Evolutionary conservation across 83 land plant genomes (phyloP).

Genomic region (Picea abies): DNA sequence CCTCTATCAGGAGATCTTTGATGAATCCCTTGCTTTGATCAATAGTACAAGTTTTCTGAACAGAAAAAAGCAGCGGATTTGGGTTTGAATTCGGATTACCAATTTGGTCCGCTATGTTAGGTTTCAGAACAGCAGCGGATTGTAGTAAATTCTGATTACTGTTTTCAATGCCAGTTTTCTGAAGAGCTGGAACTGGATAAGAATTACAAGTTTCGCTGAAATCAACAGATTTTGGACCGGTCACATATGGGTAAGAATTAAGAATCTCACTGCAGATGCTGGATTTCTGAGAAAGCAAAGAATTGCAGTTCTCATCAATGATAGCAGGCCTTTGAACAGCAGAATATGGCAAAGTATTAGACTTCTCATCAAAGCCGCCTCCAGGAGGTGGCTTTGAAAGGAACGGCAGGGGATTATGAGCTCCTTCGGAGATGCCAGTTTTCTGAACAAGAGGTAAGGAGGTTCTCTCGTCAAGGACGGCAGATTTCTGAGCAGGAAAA

Average conservation of each 20-base stretch:
- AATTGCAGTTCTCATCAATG: background rate
- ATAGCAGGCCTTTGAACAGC: background rate
- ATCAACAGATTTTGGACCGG: background rate
- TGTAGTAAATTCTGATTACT: no score
- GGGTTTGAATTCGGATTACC: background rate
- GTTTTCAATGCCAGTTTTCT: no score
- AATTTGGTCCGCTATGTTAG: background rate
- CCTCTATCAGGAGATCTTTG: background rate
- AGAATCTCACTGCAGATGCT: background rate
- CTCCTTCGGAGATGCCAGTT: background rate
- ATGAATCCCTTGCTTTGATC: background rate
- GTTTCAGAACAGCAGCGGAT: no score
- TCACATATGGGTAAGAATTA: background rate
- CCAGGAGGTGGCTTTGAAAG: background rate
- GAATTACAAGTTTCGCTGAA: background rate
- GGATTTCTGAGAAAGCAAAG: background rate
- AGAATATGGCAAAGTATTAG: constrained; percentile 4
- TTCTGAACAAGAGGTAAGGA: background rate
- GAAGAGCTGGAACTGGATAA: background rate
- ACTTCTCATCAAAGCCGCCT: background rate
- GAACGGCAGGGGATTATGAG: background rate
- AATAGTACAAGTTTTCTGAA: background rate
- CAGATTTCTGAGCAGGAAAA: constrained; percentile 1
- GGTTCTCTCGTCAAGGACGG: background rate
- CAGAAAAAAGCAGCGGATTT: background rate